Base-by-base conservation (phyloP, 345 rosid species). In the Brassica rapa region DNA sequence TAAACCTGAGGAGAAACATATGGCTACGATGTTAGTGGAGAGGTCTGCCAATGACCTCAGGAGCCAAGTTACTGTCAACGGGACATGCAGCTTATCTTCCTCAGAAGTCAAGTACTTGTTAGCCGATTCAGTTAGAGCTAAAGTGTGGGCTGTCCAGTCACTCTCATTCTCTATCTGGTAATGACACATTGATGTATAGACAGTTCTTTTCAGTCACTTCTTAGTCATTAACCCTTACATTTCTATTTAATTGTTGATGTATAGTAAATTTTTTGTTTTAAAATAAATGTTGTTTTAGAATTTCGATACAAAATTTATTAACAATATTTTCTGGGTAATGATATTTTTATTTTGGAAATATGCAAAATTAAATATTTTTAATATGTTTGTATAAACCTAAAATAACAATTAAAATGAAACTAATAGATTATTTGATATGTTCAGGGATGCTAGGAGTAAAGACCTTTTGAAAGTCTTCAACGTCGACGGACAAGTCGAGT, bases 1-100 rank as follows among this genome's bases (percentile, higher is more conserved):
- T 46, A 84, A 86, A 62, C 77, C 86, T 8, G 96, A 86, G 80
- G 98, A 93, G 79, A 91, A 86, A 35, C 91, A 88, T 41, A 91
- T 93, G 98, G 98, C 98, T 57, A 93, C 96, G 4, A 62, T 93
- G 21, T 83, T 93, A 77, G 89, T 93, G 55, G 98, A 93, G 86
- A 86, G 98, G 70, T 87, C 98, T 16, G 83, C 81, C 74, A 82
- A 87, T 82, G 98, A 93, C 79, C 96, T 91, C 8, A 89, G 93
- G 84, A 84, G 85, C 80, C 96, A 93, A 86, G 93, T 89, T 33
- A 93, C 96, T 6, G 87, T 89, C 2, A 91, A 89, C 59, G 98
- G 98, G 62, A 81, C 83, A 59, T 91, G 93, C 65, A 85, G 85
- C 60, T 82, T 93, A 57, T 89, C 98, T 66, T 93, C 98, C 33